A percentile compares a stretch with the other conserved stretches of the same genome.
These are phyloP conservation scores for Colletotrichum sublineola DNA, from an alignment of 2,329 filamentous ascomycete genomes.

Conservation along the genomic window DNA sequence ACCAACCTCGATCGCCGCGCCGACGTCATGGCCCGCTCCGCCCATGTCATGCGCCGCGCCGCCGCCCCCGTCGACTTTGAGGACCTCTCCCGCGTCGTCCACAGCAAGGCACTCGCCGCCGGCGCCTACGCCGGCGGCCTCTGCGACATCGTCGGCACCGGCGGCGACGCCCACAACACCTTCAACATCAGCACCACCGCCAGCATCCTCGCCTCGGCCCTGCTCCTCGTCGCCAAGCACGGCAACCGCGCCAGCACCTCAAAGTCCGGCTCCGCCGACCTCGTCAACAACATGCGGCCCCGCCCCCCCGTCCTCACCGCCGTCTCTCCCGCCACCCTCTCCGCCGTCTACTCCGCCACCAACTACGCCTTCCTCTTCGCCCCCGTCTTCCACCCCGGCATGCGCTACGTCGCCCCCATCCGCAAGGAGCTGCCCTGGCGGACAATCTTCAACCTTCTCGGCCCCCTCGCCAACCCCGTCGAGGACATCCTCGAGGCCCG, in stretches of 20 bases:
- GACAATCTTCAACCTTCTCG: constrained; percentile 97
- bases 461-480: constrained; percentile 91
- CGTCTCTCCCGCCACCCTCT: constrained; percentile 78
- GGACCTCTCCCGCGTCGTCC: constrained; percentile 72
- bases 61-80: constrained; percentile 78
- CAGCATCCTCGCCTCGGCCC: constrained; percentile 88
- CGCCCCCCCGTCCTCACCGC: constrained; percentile 80
- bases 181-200: constrained; percentile 98
- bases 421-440: constrained; percentile 91
- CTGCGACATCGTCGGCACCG: constrained; percentile 97
- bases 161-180: constrained; percentile 95
- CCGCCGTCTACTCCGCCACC: constrained; percentile 79
- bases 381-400: constrained; percentile 95
- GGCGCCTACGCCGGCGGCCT: constrained; percentile 86
- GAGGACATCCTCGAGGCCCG: constrained; percentile 88
- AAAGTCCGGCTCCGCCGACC: constrained; percentile 93
- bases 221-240: constrained; percentile 92
- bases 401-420: constrained; percentile 88
- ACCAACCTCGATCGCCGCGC: constrained; percentile 86
- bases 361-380: constrained; percentile 98
- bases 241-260: constrained; percentile 96
- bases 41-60: constrained; percentile 84
- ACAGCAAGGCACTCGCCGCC: constrained; percentile 71
- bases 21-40: constrained; percentile 88
- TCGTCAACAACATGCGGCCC: constrained; percentile 82